Evolutionary conservation across 169 alveolate genomes (phyloP), one percentile per base, ranked within the genome.

Genomic region (Plasmodium cynomolgi): DNA sequence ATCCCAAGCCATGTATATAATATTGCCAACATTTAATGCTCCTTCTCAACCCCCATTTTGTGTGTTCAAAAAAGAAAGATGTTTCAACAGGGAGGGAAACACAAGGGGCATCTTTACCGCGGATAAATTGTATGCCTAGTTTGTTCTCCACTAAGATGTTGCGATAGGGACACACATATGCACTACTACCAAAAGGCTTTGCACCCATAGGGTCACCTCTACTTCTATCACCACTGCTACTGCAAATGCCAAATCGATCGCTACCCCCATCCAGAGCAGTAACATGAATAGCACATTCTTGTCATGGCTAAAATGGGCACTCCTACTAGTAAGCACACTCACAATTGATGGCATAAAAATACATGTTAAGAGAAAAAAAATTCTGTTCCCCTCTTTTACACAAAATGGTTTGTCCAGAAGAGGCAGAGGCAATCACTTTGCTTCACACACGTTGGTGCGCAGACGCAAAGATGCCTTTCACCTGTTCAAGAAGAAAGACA

Each of bases 261-360:
- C 39, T n/a, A 11, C 15, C 84, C n/a, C 20, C 20, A n/a, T 7
- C 84, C 84, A 34, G 41, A 31, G 39, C 23, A 58, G 81, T 83
- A 83, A 33, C 81, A 83, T 83, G 91, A 83, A 56, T 83, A 83
- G 13, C 81, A 56, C 26, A 58, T 41, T 83, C 33, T 33, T 5
- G 11, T 29, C 34, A 41, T 84, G 83, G 31, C 34, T 84, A 71
- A 68, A 68, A 84, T 84, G 83, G 50, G 72, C 72, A 84, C 26
- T 84, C 33, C 62, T 84, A 54, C 41, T 84, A 13, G 31, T 84
- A 84, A 68, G 56, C 54, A 34, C 37, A 84, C 54, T 44, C 13
- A 41, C 56, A 71, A 34, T 7, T 72, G 26, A 84, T 17, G 34
- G 73, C 54, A 72, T 26, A 41, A 84, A 41, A 84, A 84, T 71